phyloP scores from a whole-genome alignment of 768 basidiomycete species.

The Flagelloscypha sp. region DNA sequence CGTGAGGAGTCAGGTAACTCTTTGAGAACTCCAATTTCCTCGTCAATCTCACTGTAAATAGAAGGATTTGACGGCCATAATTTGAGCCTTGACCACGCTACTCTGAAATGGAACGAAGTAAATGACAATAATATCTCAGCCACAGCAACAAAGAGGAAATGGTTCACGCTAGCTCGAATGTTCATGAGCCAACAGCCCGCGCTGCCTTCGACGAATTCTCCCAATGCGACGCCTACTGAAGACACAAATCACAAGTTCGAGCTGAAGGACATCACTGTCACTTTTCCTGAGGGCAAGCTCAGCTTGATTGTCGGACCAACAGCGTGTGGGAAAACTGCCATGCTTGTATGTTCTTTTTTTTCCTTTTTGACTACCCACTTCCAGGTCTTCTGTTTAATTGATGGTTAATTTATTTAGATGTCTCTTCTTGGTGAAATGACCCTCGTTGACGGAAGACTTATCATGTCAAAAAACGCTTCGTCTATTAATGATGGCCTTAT shows the following conservation, averaged over 20 bases:
- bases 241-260: constrained; percentile 29
- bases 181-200: too few relatives aligned
- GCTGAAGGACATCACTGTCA: constrained; percentile 34
- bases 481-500: constrained; percentile 22
- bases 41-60: constrained; percentile 40
- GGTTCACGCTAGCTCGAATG: constrained; percentile 23
- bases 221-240: constrained; percentile 15
- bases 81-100: constrained; percentile 43
- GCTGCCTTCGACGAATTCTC: constrained; percentile 26
- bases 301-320: constrained; percentile 41
- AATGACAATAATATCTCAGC: constrained; percentile 27
- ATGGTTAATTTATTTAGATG: constrained; percentile 16
- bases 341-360: constrained; percentile 30
- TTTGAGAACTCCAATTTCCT: constrained; percentile 43
- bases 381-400: constrained; percentile 3
- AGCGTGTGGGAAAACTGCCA: constrained; percentile 42
- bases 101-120: constrained; percentile 51
- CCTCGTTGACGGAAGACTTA: constrained; percentile 22
- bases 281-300: constrained; percentile 39
- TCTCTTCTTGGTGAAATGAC: constrained; percentile 34
- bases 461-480: constrained; percentile 31
- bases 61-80: too few relatives aligned
- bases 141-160: too few relatives aligned
- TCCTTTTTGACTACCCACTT: constrained; percentile 17
- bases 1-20: too few relatives aligned